Evolutionary conservation across 202 grass and related monocot species (phyloP).

Genomic region (Eragrostis tef): DNA sequence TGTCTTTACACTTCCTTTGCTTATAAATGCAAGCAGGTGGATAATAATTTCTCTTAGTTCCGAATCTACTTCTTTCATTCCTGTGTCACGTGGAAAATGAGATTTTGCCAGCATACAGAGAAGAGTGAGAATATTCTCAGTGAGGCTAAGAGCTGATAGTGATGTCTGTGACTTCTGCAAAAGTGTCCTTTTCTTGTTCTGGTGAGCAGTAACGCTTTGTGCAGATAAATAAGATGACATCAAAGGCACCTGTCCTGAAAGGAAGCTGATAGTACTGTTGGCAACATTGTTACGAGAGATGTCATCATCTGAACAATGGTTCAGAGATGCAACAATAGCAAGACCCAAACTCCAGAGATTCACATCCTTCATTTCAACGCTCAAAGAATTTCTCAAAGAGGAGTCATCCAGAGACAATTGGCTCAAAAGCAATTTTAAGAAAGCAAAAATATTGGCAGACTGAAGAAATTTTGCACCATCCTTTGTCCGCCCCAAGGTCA

Average conservation of each 20-base stretch:
- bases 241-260: conserved; percentile 67
- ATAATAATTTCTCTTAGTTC: conserved; percentile 76
- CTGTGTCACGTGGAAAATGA: conserved; percentile 54
- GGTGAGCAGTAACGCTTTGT: conserved; percentile 54
- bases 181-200: conserved; percentile 63
- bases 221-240: conserved; percentile 83
- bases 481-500: conserved; percentile 81
- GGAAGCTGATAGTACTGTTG: conserved; percentile 60
- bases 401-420: conserved; percentile 55
- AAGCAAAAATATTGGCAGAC: conserved; percentile 74
- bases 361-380: conserved; percentile 56
- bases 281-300: conserved; percentile 58
- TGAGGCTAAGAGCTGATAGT: conserved; percentile 69
- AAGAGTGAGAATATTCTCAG: conserved; percentile 74
- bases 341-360: conserved; percentile 67
- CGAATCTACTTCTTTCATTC: conserved; percentile 71
- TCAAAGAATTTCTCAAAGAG: conserved; percentile 54
- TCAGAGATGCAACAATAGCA: conserved; percentile 71
- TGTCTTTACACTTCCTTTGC: conserved; percentile 60
- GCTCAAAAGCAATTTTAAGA: conserved; percentile 68
- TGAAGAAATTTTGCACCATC: conserved; percentile 86
- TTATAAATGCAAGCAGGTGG: conserved; percentile 89
- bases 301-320: conserved; percentile 71
- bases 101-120: conserved; percentile 72
- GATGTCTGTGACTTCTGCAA: conserved; percentile 63